phyloP scores from a whole-genome alignment of 768 basidiomycete genomes.

The Lentinula boryana region DNA sequence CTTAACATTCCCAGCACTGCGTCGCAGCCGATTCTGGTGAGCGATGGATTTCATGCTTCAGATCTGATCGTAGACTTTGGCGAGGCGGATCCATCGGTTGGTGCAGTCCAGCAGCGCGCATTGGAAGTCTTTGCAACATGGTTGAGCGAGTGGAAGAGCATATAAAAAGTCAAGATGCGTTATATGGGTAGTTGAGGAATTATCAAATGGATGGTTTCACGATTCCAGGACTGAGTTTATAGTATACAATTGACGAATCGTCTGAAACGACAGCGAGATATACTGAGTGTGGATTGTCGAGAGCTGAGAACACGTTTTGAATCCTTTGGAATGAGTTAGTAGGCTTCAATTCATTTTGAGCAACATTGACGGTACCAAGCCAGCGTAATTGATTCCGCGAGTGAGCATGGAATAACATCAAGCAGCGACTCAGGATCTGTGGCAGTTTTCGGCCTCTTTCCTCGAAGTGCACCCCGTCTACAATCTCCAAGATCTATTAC shows the following conservation, averaged over 20 bases:
- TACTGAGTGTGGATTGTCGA: conserved; percentile 43
- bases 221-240: conserved; percentile 73
- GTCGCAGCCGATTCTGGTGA: conserved; percentile 47
- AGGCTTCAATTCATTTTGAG: not conserved
- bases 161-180: not conserved
- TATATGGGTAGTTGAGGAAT: not conserved
- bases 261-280: conserved; percentile 69
- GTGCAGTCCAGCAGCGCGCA: conserved; percentile 45
- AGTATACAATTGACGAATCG: conserved; percentile 82
- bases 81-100: conserved; percentile 41
- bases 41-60: conserved; percentile 65
- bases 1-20: conserved; percentile 39
- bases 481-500: conserved; percentile 53
- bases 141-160: conserved; percentile 36
- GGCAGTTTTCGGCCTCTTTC: conserved; percentile 49
- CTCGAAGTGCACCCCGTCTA: conserved; percentile 52
- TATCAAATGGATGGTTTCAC: conserved; percentile 45
- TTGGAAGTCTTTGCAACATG: conserved; percentile 48
- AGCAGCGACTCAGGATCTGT: conserved; percentile 29
- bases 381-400: conserved; percentile 61
- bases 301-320: conserved; percentile 45
- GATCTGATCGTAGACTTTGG: conserved; percentile 37
- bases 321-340: conserved; percentile 36
- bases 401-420: conserved; percentile 60
- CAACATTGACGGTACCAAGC: conserved; percentile 38